phyloP scores from a whole-genome alignment of 305 asterid species.

The Fraxinus angustifolia region DNA sequence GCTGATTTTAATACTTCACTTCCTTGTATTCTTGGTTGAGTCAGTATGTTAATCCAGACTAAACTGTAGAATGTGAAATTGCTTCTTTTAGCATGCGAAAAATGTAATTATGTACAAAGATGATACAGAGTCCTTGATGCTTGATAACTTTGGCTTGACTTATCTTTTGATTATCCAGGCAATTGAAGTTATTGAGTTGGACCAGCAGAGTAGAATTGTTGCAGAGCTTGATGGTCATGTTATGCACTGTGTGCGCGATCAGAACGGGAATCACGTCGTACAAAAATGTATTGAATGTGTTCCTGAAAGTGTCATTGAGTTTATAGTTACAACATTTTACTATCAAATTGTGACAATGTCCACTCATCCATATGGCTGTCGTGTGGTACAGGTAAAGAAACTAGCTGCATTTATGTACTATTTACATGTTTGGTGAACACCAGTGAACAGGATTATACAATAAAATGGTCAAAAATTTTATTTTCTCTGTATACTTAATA shows the following conservation, averaged over 20 bases:
- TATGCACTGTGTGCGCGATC: constrained; percentile 77
- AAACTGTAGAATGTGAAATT: background rate
- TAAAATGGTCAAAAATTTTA: background rate
- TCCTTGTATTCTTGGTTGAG: background rate
- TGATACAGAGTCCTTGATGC: background rate
- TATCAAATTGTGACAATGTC: constrained; percentile 69
- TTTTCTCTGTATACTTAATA: background rate
- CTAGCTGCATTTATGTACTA: constrained; percentile 3
- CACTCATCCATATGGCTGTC: constrained; percentile 82
- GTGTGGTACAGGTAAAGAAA: constrained; percentile 69
- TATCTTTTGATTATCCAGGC: constrained; percentile 41
- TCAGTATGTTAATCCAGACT: background rate
- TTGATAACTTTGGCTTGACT: constrained; percentile 17
- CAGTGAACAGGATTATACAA: background rate
- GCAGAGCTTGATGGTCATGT: constrained; percentile 74
- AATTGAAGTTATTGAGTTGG: constrained; percentile 62
- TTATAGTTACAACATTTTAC: constrained; percentile 54
- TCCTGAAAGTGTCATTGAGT: constrained; percentile 57
- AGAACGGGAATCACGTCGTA: constrained; percentile 78
- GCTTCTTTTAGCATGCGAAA: background rate
- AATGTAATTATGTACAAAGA: background rate
- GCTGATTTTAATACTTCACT: background rate
- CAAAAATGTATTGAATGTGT: constrained; percentile 78
- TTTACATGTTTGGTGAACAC: background rate
- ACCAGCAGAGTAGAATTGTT: constrained; percentile 67